These are phyloP conservation scores for Hypomyces perniciosus DNA, from an alignment of 2,329 filamentous ascomycete genomes.

Conservation along the genomic window DNA sequence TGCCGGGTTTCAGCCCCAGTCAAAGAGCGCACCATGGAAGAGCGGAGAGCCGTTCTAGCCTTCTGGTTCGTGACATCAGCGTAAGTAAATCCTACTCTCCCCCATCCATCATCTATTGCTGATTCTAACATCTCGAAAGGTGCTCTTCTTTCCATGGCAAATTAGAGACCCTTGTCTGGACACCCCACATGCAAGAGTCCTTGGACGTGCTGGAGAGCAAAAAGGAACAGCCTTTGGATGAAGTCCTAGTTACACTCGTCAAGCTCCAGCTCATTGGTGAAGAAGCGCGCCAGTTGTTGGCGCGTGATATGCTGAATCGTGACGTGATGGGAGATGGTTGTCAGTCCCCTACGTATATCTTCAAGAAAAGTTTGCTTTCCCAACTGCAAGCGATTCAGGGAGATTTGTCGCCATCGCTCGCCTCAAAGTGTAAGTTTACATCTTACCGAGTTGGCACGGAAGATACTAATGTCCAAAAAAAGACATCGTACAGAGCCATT, in stretches of 20 bases:
- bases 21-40: constrained; percentile 40
- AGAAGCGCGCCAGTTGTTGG: constrained; percentile 28
- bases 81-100: constrained; percentile 18
- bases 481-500: constrained; percentile 27
- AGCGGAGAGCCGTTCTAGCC: constrained; percentile 42
- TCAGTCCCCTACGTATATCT: constrained; percentile 27
- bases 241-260: constrained; percentile 34
- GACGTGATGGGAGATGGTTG: constrained; percentile 24
- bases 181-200: constrained; percentile 52
- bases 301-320: constrained; percentile 25
- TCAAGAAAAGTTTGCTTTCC: constrained; percentile 25
- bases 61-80: constrained; percentile 37
- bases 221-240: constrained; percentile 44
- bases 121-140: constrained; percentile 16
- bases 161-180: constrained; percentile 51
- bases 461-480: background rate
- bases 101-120: background rate
- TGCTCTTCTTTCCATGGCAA: constrained; percentile 37
- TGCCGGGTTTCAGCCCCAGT: constrained; percentile 19
- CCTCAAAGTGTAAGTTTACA: constrained; percentile 22
- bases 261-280: constrained; percentile 36
- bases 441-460: background rate
- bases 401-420: constrained; percentile 18
- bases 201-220: constrained; percentile 40
- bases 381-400: constrained; percentile 24